Conservation (phyloP, 2,329 filamentous ascomycete genomes). For the Dendryphion nanum region DNA sequence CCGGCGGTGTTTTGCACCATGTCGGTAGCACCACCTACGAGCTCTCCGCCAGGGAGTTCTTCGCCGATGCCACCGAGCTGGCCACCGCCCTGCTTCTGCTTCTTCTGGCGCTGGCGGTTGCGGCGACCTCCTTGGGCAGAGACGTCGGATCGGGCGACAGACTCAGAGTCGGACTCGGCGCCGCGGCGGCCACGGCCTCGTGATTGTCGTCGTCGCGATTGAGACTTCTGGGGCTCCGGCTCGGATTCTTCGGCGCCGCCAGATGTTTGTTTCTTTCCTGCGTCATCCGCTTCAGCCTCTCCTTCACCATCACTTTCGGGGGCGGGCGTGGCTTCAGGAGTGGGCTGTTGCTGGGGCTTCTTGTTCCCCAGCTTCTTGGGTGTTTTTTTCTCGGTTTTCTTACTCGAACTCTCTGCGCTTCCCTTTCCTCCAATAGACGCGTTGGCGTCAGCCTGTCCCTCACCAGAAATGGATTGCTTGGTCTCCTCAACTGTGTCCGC, state of each 20-base stretch:
- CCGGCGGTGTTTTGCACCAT: slow-evolving; percentile 58
- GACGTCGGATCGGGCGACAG: slow-evolving; percentile 54
- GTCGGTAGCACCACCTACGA: slow-evolving; percentile 53
- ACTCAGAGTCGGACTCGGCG: slow-evolving; percentile 53
- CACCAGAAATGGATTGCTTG: slow-evolving; percentile 36
- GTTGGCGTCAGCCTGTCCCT: slow-evolving; percentile 38
- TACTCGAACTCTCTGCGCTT: slow-evolving; percentile 40
- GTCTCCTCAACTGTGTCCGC: slow-evolving; percentile 39
- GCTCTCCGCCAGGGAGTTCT: slow-evolving; percentile 51
- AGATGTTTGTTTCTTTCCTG: slow-evolving; percentile 36
- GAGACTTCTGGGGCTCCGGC: slow-evolving; percentile 43
- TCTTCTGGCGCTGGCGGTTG: slow-evolving; percentile 53
- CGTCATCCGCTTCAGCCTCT: slow-evolving; percentile 44
- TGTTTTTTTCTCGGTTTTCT: slow-evolving; percentile 48
- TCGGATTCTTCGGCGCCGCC: slow-evolving; percentile 42
- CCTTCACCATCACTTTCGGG: slow-evolving; percentile 44
- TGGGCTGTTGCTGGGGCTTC: slow-evolving; percentile 45
- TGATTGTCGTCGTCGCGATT: slow-evolving; percentile 50
- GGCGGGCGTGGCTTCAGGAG: slow-evolving; percentile 49
- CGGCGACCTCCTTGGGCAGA: slow-evolving; percentile 55
- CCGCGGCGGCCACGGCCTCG: slow-evolving; percentile 42
- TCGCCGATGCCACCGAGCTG: slow-evolving; percentile 57
- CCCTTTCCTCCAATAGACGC: slow-evolving; percentile 37
- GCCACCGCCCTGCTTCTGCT: slow-evolving; percentile 35
- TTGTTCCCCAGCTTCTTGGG: slow-evolving; percentile 52